Evolutionary conservation across 768 basidiomycete species (phyloP).

Genomic region (Cubamyces sp.): DNA sequence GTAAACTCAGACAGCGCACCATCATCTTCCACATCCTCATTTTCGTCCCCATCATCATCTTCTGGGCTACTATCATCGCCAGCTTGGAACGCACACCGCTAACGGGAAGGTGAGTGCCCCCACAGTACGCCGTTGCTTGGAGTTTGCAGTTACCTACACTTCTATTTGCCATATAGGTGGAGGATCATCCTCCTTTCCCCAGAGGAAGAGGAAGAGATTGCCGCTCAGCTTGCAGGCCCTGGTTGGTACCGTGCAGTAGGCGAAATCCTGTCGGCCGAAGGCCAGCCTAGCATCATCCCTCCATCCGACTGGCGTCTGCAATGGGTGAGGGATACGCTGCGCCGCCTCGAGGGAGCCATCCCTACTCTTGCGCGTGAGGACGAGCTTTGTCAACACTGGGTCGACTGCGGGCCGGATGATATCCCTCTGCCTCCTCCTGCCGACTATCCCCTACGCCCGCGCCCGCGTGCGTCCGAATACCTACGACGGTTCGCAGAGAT

Average conservation of each 20-base stretch:
- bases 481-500: slow-evolving; percentile 61
- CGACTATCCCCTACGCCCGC: slow-evolving; percentile 78
- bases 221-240: slow-evolving; percentile 76
- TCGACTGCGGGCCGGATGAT: slow-evolving; percentile 50
- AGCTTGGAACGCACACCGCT: slow-evolving; percentile 79
- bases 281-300: slow-evolving; percentile 64
- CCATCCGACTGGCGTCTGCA: slow-evolving; percentile 84
- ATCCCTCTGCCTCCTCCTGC: slow-evolving; percentile 81
- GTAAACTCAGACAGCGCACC: slow-evolving; percentile 53
- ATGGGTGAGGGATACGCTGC: slow-evolving; percentile 85
- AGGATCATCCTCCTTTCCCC: slow-evolving; percentile 88
- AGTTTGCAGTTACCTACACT: background rate
- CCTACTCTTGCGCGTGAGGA: slow-evolving; percentile 66
- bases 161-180: slow-evolving; percentile 55
- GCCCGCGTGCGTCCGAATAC: slow-evolving; percentile 76
- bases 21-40: slow-evolving; percentile 57
- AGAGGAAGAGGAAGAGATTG: slow-evolving; percentile 90
- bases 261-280: slow-evolving; percentile 73
- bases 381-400: slow-evolving; percentile 60
- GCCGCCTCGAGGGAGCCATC: slow-evolving; percentile 74
- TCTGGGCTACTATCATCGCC: slow-evolving; percentile 72
- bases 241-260: slow-evolving; percentile 89
- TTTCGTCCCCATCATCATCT: slow-evolving; percentile 60
- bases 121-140: background rate
- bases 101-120: slow-evolving; percentile 71